Percentiles rank a stretch among this genome's conserved stretches.
These are phyloP conservation scores for Astrothelium macrocarpum DNA, from an alignment of 495 filamentous ascomycete species.

Conservation along the genomic window DNA sequence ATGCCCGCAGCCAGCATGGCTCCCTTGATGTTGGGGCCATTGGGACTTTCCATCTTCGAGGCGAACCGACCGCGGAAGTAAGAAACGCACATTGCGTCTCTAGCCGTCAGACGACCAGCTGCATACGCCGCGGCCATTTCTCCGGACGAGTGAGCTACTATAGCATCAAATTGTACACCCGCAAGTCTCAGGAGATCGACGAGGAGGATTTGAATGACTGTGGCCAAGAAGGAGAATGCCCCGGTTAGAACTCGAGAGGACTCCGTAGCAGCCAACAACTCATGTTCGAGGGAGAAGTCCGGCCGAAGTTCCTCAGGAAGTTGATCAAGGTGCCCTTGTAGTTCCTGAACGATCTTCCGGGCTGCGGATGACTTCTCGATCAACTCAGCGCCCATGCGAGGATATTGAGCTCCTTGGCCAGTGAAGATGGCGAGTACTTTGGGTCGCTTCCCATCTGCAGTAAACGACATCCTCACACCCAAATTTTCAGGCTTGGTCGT, in stretches of 20 bases:
- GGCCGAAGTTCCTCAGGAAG: not conserved
- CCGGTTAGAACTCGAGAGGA: constrained; percentile 15
- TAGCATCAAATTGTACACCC: not conserved
- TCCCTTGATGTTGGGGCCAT: constrained; percentile 10
- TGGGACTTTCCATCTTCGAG: not conserved
- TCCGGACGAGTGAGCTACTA: constrained; percentile 9
- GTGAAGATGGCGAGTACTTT: not conserved
- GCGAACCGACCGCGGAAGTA: not conserved
- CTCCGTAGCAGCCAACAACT: not conserved
- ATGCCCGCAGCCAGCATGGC: constrained; percentile 43
- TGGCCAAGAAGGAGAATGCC: constrained; percentile 40
- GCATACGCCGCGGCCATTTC: constrained; percentile 9
- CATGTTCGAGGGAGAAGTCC: not conserved
- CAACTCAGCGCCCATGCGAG: not conserved
- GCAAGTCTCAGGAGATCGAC: not conserved
- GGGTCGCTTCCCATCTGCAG: not conserved
- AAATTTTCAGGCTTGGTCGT: not conserved
- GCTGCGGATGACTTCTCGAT: not conserved
- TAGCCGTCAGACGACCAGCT: not conserved
- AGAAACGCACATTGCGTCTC: not conserved
- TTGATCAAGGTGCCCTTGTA: not conserved
- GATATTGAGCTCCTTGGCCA: not conserved
- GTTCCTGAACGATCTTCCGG: not conserved
- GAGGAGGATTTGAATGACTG: constrained; percentile 17
- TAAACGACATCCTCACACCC: not conserved